phyloP scores from a whole-genome alignment of 2,329 filamentous ascomycete genomes.

The Aureobasidium namibiae region DNA sequence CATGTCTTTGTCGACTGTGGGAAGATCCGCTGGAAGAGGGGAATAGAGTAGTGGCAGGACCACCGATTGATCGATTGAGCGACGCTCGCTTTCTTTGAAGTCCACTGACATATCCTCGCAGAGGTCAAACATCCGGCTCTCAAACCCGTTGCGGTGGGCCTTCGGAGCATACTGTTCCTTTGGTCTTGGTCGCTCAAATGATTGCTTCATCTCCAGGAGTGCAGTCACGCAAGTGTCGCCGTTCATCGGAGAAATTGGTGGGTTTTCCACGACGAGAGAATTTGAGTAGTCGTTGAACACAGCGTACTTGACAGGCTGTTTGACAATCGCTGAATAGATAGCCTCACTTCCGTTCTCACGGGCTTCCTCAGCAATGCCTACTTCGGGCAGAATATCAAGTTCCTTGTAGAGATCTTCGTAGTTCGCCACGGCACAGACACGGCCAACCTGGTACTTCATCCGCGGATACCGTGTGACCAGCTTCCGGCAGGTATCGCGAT shows the following conservation, averaged over 20 bases:
- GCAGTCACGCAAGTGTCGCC: slow-evolving; percentile 29
- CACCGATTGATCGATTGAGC: slow-evolving; percentile 7
- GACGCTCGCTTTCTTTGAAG: background rate
- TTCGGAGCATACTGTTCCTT: background rate
- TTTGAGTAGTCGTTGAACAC: slow-evolving; percentile 33
- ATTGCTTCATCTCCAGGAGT: slow-evolving; percentile 18
- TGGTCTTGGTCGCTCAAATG: background rate
- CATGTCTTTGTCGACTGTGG: slow-evolving; percentile 30
- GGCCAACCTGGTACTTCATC: slow-evolving; percentile 30
- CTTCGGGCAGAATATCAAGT: slow-evolving; percentile 32
- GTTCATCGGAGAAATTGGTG: slow-evolving; percentile 23
- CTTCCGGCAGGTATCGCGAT: slow-evolving; percentile 29
- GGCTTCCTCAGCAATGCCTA: slow-evolving; percentile 35
- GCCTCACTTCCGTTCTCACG: slow-evolving; percentile 20
- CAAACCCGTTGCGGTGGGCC: background rate
- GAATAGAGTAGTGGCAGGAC: slow-evolving; percentile 9
- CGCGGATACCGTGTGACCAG: slow-evolving; percentile 26
- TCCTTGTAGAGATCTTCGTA: slow-evolving; percentile 30
- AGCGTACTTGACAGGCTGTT: slow-evolving; percentile 19
- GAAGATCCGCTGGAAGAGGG: slow-evolving; percentile 31
- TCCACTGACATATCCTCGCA: background rate
- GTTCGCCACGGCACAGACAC: slow-evolving; percentile 34
- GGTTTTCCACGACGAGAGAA: slow-evolving; percentile 16
- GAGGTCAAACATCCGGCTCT: background rate
- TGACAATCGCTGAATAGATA: slow-evolving; percentile 24